Base-by-base conservation (phyloP, 176 grass and related monocot genomes). In the Neostapfia colusana region DNA sequence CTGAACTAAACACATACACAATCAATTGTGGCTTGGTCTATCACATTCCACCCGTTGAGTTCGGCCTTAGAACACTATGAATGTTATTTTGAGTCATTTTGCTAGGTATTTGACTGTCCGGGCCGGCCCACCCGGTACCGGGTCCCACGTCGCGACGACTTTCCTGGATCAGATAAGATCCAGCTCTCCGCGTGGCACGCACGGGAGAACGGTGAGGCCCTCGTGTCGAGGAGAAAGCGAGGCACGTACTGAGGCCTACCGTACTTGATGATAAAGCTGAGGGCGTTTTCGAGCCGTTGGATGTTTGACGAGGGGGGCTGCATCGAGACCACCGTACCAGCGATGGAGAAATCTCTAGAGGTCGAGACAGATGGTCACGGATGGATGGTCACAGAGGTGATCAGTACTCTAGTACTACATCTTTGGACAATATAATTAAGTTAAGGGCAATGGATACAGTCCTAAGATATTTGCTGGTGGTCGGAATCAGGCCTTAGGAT, bases 141-240 rank as follows among this genome's bases (percentile, higher is more conserved):
- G 85, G 79, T 2, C 82, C 75, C 80, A 63, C 51, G 4, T 27
- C 4, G 8, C 18, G 61, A 58, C 50, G 35, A 73, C 50, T 24
- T 74, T 74, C 85, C 51, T 70, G 74, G 23, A 79, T 74, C 6
- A 20, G 85, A 83, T 88, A 88, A 83, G 85, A 83, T 79, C 75
- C 85, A 72, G 16, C 21, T 0, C n/a, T n/a, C n/a, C n/a, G 18
- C 68, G 42, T 75, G 85, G 9, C 80, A 68, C 48, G 60, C 34
- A 51, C 16, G 17, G 55, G 55, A 28, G 23, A 18, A 45, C 14
- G 55, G 38, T 4, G 25, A 18, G 15, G 73, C 26, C 5, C 16
- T 62, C 73, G 73, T 63, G 73, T 76, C 73, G 17, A 34, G 25
- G 6, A 28, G 72, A 28, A 63, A 36, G 2, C 74, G 25, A 17